These are phyloP conservation scores for Citrus glauca DNA, from an alignment of 345 rosid species.

Conservation along the genomic window DNA sequence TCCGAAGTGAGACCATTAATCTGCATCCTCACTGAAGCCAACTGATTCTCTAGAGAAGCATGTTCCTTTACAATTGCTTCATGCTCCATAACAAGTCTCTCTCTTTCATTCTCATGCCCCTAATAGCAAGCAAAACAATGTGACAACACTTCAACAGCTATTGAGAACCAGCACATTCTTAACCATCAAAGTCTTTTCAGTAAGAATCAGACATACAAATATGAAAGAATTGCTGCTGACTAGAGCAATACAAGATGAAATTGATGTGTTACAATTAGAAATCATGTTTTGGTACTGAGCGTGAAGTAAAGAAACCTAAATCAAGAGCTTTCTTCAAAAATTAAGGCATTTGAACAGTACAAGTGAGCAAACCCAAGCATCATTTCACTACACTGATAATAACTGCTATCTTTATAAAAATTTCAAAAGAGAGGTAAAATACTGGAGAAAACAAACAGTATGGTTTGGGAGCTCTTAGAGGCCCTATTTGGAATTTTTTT, in stretches of 20 bases:
- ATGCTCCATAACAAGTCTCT: constrained; percentile 79
- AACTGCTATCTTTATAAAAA: background rate
- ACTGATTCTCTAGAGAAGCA: constrained; percentile 71
- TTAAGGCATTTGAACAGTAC: background rate
- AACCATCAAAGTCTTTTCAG: background rate
- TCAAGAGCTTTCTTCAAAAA: background rate
- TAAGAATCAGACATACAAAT: background rate
- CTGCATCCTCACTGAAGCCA: constrained; percentile 56
- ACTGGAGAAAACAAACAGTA: background rate
- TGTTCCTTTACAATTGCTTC: constrained; percentile 69
- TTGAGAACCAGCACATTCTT: background rate
- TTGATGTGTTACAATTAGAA: background rate
- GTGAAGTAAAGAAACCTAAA: background rate
- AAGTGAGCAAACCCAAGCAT: background rate
- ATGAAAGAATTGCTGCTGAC: background rate
- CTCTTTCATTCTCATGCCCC: constrained; percentile 75
- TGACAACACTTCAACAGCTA: constrained; percentile 9
- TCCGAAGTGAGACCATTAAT: constrained; percentile 55
- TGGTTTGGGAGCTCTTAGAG: no score
- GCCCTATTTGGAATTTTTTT: no score
- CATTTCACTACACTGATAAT: background rate
- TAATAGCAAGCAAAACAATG: constrained; percentile 27
- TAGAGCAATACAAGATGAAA: background rate
- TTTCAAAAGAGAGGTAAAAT: background rate
- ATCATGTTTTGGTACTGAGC: background rate